These are phyloP conservation scores for Phytopythium kandeliae DNA, from an alignment of 352 stramenopile species.

Conservation along the genomic window DNA sequence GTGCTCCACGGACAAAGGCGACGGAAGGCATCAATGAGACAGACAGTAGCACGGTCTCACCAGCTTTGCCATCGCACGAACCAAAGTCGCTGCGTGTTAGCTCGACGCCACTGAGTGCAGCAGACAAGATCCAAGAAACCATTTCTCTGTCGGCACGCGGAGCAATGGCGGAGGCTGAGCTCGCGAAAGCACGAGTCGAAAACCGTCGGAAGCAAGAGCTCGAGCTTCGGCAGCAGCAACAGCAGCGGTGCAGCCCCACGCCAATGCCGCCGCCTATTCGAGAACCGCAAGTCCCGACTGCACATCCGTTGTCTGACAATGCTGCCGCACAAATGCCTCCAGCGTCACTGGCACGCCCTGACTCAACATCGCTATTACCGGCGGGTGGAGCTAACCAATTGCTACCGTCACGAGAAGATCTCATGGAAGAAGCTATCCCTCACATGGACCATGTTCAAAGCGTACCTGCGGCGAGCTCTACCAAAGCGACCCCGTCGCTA, in stretches of 20 bases:
- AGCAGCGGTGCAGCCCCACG: not conserved
- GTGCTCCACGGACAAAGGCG: not conserved
- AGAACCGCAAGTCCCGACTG: not conserved
- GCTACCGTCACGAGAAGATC: not conserved
- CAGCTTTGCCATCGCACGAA: no score
- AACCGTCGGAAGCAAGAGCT: constrained; percentile 48
- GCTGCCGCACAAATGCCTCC: not conserved
- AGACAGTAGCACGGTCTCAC: no score
- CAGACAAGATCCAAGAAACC: constrained; percentile 25
- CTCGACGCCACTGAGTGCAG: not conserved
- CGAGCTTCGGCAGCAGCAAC: constrained; percentile 28
- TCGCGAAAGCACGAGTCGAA: constrained; percentile 64
- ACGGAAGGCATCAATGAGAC: no score
- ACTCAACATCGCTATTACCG: constrained; percentile 22
- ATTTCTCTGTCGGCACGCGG: constrained; percentile 47
- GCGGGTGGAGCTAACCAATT: not conserved
- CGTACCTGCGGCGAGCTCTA: not conserved
- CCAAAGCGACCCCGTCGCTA: not conserved
- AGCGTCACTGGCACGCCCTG: constrained; percentile 16
- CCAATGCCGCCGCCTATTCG: not conserved
- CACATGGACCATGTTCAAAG: not conserved
- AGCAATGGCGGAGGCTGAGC: constrained; percentile 57
- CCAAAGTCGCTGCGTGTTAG: no score
- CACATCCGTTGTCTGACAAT: not conserved
- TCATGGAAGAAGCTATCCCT: not conserved